These are phyloP conservation scores for Yamadazyma scolyti DNA, from an alignment of 805 yeast species.

Conservation along the genomic window DNA sequence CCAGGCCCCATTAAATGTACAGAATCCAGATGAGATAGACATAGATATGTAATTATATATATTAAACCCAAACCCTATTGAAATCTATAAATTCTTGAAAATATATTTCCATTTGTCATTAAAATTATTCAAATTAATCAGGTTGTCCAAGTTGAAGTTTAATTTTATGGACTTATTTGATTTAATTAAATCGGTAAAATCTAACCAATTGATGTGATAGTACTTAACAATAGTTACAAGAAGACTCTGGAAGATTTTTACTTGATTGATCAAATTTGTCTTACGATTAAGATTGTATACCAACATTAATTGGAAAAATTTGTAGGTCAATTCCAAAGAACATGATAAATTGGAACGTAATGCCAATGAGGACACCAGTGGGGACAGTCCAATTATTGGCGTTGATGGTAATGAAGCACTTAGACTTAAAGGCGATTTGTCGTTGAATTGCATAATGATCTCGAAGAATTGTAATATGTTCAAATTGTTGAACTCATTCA, in stretches of 20 bases:
- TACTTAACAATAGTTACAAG: slow-evolving; percentile 29
- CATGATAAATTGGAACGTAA: slow-evolving; percentile 18
- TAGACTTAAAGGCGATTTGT: slow-evolving; percentile 39
- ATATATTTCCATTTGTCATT: slow-evolving; percentile 34
- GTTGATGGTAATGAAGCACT: slow-evolving; percentile 38
- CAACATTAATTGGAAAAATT: slow-evolving; percentile 30
- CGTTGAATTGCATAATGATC: slow-evolving; percentile 35
- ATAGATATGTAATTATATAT: slow-evolving; percentile 41
- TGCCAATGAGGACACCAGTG: neutral
- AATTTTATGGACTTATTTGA: slow-evolving; percentile 34
- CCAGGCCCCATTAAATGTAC: slow-evolving; percentile 6
- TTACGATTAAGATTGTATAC: slow-evolving; percentile 32
- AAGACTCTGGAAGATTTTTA: slow-evolving; percentile 29
- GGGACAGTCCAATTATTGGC: slow-evolving; percentile 21
- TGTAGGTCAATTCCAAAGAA: slow-evolving; percentile 25
- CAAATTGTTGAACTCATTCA: slow-evolving; percentile 32
- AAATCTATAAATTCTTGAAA: slow-evolving; percentile 8
- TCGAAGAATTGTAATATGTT: slow-evolving; percentile 29
- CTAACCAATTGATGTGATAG: slow-evolving; percentile 42
- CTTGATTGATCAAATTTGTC: slow-evolving; percentile 23
- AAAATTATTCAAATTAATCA: slow-evolving; percentile 32
- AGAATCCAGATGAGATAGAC: slow-evolving; percentile 61
- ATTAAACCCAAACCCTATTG: slow-evolving; percentile 1
- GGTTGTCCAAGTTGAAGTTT: slow-evolving; percentile 31
- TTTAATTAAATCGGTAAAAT: slow-evolving; percentile 28